These are phyloP conservation scores for Neoboletus magnificus DNA, from an alignment of 768 basidiomycete species.

Conservation along the genomic window DNA sequence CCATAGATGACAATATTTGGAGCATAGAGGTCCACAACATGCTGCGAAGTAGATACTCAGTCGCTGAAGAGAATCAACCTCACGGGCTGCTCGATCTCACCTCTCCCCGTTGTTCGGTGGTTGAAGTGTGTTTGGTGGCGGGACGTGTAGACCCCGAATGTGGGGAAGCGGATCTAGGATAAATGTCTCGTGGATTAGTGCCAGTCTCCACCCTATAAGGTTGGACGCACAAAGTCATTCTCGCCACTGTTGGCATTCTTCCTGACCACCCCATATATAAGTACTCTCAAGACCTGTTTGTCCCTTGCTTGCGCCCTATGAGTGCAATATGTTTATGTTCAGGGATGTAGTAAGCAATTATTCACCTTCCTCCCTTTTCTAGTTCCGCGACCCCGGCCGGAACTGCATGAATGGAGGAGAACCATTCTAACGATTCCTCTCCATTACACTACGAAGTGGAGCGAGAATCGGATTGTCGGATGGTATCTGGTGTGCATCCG, in stretches of 20 bases:
- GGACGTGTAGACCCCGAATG: background rate
- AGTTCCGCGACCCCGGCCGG: background rate
- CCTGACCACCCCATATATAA: background rate
- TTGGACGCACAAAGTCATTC: background rate
- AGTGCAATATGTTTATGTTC: background rate
- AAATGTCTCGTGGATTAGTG: background rate
- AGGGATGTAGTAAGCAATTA: background rate
- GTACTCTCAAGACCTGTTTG: background rate
- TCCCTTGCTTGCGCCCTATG: background rate
- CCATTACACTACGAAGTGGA: background rate
- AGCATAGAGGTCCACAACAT: background rate
- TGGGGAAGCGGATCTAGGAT: background rate
- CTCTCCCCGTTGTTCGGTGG: background rate
- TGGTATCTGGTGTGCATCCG: background rate
- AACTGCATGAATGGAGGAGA: background rate
- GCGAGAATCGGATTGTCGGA: background rate
- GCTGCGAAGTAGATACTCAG: background rate
- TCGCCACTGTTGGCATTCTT: background rate
- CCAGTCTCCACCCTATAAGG: background rate
- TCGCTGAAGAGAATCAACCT: background rate
- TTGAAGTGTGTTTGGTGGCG: background rate
- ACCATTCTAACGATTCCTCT: too few species aligned
- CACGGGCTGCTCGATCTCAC: background rate
- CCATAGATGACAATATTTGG: constrained; percentile 8
- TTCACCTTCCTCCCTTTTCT: background rate